A percentile compares a stretch with the other conserved stretches of the same genome.
These are phyloP conservation scores for Gossypium aridum DNA, from an alignment of 441 rosid species.

Conservation along the genomic window DNA sequence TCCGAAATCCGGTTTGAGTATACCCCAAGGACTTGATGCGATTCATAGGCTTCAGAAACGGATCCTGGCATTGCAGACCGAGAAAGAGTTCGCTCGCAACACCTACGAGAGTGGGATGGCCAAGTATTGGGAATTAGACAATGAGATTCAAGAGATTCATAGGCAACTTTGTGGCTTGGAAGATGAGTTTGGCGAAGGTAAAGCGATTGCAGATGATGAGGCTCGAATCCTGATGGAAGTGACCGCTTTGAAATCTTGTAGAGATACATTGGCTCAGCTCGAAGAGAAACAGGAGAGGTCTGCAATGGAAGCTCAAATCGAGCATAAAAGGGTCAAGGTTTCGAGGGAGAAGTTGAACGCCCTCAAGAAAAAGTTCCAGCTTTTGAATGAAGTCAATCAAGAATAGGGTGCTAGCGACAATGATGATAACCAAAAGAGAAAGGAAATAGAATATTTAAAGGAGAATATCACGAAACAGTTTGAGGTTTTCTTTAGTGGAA, in stretches of 20 bases:
- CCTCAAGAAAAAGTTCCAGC: constrained; percentile 34
- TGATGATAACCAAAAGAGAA: constrained; percentile 16
- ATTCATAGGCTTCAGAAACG: constrained; percentile 74
- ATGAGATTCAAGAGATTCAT: constrained; percentile 49
- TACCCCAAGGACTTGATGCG: constrained; percentile 51
- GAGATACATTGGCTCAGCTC: constrained; percentile 53
- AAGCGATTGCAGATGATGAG: constrained; percentile 67
- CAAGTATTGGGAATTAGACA: constrained; percentile 73
- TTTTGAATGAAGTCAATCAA: constrained; percentile 11
- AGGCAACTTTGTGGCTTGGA: constrained; percentile 44
- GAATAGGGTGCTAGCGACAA: constrained; percentile 8
- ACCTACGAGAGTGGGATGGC: constrained; percentile 59
- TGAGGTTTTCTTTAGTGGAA: constrained; percentile 31
- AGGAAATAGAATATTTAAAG: constrained; percentile 35
- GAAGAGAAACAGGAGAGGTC: constrained; percentile 61
- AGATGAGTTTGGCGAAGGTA: constrained; percentile 70
- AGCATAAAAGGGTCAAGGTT: constrained; percentile 40
- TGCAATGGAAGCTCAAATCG: constrained; percentile 48
- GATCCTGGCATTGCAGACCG: constrained; percentile 72
- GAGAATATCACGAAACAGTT: constrained; percentile 56
- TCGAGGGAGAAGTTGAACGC: constrained; percentile 45
- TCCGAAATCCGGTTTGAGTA: constrained; percentile 59
- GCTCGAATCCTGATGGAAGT: constrained; percentile 76
- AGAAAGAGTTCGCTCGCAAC: constrained; percentile 74
- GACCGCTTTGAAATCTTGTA: constrained; percentile 77